Base-by-base conservation (phyloP, 2,329 filamentous ascomycete genomes). In the Penicillium sp. region DNA sequence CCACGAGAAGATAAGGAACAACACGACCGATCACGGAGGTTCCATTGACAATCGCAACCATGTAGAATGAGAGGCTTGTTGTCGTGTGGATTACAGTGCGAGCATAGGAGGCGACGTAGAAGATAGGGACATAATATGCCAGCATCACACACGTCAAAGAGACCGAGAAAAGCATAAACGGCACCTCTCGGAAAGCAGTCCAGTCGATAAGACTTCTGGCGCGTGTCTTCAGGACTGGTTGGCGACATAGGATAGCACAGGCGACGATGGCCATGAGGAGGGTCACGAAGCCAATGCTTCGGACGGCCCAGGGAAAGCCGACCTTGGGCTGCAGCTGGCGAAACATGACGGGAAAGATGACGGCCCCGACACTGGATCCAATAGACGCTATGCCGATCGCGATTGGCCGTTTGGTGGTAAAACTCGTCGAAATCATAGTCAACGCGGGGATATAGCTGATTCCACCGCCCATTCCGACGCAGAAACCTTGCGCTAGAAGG, bases 291-390 rank as follows among this genome's bases (percentile, higher is more conserved):
- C 80, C 85, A 63, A 87, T 83, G 0, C 82, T 79, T 1, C 86
- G 78, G 0, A 86, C 80, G 0, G 86, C 84, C 84, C 85, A 88
- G 0, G 80, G 76, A 60, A 88, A 89, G 0, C 86, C 86, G 4
- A 88, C 74, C 22, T 76, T 77, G 0, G 84, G 82, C 6, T 87
- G 76, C 0, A 88, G 73, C 58, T 86, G 81, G 56, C 79, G 75
- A 4, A 82, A 78, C 52, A 84, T 79, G 2, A 84, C 76, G 0
- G 87, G 86, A 68, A 86, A 89, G 5, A 88, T 78, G 25, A 88
- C 79, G 0, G 86, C 86, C 0, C 87, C 87, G 0, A 83, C 81
- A 0, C 81, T 81, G 16, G 83, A 84, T 3, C 87, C 87, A 0
- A 82, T 82, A 0, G 85, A 84, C 1, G 82, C 81, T 8, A 84